A percentile compares a stretch with the other conserved stretches of the same genome.
Evolutionary conservation across 345 rosid species (phyloP).

Genomic region (Anastatica hierochuntica): DNA sequence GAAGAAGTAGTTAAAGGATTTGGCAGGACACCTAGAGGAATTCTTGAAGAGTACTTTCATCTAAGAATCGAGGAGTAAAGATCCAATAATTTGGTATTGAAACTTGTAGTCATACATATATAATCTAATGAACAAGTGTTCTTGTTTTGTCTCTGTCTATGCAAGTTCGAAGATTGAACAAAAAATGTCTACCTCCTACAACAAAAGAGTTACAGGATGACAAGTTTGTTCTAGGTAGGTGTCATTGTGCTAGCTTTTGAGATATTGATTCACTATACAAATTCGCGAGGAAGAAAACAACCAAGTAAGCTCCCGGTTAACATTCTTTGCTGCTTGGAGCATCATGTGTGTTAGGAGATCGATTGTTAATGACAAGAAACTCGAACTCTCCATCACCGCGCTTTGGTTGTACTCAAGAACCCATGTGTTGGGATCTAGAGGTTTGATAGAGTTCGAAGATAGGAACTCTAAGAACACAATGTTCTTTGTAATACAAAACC

Average conservation of each 20-base stretch:
- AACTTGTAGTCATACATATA: too few species aligned
- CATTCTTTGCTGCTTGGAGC: constrained; percentile 19
- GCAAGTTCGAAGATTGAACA: background rate
- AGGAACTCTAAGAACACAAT: too few species aligned
- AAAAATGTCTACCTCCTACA: too few species aligned
- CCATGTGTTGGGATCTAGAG: constrained; percentile 73
- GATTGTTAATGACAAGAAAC: constrained; percentile 32
- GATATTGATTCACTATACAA: constrained; percentile 7
- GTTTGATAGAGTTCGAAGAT: too few species aligned
- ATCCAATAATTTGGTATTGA: background rate
- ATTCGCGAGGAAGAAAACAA: constrained; percentile 13
- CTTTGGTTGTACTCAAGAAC: constrained; percentile 57
- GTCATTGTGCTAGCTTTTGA: constrained; percentile 19
- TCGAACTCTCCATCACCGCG: constrained; percentile 36
- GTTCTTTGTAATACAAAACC: too few species aligned
- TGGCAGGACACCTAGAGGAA: constrained; percentile 47
- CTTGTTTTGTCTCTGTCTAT: too few species aligned
- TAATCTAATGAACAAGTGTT: too few species aligned
- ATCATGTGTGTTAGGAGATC: constrained; percentile 37
- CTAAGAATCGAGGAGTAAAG: constrained; percentile 30
- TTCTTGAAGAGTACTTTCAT: constrained; percentile 46
- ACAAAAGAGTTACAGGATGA: too few species aligned
- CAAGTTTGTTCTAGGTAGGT: constrained; percentile 21
- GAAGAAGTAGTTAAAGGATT: constrained; percentile 61
- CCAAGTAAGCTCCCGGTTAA: constrained; percentile 10